phyloP scores from a whole-genome alignment of 805 yeast species.

The Kazachstania psychrophila region DNA sequence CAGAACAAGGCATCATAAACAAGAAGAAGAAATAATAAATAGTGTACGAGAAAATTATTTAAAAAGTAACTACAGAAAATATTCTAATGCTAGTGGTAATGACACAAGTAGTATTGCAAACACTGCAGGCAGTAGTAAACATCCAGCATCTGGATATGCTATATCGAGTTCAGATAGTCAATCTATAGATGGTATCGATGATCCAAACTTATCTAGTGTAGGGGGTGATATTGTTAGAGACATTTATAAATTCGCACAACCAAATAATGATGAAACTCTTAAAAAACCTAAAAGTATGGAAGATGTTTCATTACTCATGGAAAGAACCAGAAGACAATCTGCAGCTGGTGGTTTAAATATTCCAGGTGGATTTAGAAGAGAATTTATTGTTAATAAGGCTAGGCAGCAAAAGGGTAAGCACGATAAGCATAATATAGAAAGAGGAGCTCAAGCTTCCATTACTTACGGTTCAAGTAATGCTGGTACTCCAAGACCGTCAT shows the following conservation, averaged over 20 bases:
- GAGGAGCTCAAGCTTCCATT: too few species aligned
- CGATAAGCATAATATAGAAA: not conserved
- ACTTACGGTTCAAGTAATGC: slow-evolving; percentile 1
- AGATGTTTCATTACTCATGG: slow-evolving; percentile 16
- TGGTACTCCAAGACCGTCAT: not conserved
- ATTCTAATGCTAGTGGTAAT: slow-evolving; percentile 2
- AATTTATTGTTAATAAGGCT: slow-evolving; percentile 41
- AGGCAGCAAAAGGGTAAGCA: slow-evolving; percentile 13
- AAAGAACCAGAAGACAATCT: slow-evolving; percentile 43
- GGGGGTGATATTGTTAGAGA: slow-evolving; percentile 35
- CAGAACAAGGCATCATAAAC: slow-evolving; percentile 15
- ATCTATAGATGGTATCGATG: not conserved
- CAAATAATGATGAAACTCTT: not conserved
- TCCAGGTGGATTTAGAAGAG: slow-evolving; percentile 79
- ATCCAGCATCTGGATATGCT: not conserved
- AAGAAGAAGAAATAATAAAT: slow-evolving; percentile 25
- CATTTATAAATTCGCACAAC: slow-evolving; percentile 22
- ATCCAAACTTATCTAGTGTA: slow-evolving; percentile 15
- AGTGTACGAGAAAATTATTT: slow-evolving; percentile 27
- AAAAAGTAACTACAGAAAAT: slow-evolving; percentile 7
- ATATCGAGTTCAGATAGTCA: not conserved
- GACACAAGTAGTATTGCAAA: not conserved
- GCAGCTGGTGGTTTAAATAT: slow-evolving; percentile 60
- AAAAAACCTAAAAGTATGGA: slow-evolving; percentile 19
- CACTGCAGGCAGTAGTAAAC: not conserved